Percentiles rank a stretch among this genome's conserved stretches.
Conservation (phyloP, 2,329 filamentous ascomycete species). For the Sordariomycetes sp. region DNA sequence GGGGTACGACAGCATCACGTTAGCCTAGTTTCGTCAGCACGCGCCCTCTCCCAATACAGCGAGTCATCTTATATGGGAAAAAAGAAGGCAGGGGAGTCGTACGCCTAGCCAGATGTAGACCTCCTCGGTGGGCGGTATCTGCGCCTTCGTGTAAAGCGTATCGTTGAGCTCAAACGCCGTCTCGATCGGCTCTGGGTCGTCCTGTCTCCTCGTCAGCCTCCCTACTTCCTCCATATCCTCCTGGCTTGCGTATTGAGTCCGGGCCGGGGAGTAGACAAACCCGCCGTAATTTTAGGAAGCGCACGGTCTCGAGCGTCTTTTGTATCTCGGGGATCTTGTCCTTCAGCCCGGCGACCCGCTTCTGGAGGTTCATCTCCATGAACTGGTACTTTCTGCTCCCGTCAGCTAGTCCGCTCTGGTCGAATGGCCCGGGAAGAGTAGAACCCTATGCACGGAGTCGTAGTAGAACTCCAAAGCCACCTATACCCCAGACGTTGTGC, state of each 20-base stretch:
- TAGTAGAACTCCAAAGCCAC: too few relatives aligned
- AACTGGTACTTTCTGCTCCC: constrained; percentile 89
- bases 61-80: neutral
- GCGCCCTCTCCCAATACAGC: neutral
- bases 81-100: constrained; percentile 16
- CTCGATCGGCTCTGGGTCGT: constrained; percentile 58
- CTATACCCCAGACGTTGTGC: neutral
- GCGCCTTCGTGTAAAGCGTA: constrained; percentile 82
- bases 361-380: constrained; percentile 91
- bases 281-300: constrained; percentile 67
- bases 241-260: neutral
- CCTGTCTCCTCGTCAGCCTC: constrained; percentile 14
- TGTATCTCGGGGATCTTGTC: constrained; percentile 97
- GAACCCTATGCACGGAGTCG: neutral
- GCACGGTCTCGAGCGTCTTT: constrained; percentile 87
- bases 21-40: constrained; percentile 44
- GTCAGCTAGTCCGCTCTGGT: neutral
- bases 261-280: constrained; percentile 23
- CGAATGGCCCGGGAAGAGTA: neutral
- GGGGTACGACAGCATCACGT: constrained; percentile 94
- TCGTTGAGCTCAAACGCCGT: constrained; percentile 96
- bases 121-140: constrained; percentile 70
- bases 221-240: neutral
- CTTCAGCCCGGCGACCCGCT: constrained; percentile 65
- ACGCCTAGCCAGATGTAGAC: constrained; percentile 96